A percentile compares a stretch with the other conserved stretches of the same genome.
phyloP scores from a whole-genome alignment of 2,329 filamentous ascomycete species.

The Penicillium fuscoglaucum region DNA sequence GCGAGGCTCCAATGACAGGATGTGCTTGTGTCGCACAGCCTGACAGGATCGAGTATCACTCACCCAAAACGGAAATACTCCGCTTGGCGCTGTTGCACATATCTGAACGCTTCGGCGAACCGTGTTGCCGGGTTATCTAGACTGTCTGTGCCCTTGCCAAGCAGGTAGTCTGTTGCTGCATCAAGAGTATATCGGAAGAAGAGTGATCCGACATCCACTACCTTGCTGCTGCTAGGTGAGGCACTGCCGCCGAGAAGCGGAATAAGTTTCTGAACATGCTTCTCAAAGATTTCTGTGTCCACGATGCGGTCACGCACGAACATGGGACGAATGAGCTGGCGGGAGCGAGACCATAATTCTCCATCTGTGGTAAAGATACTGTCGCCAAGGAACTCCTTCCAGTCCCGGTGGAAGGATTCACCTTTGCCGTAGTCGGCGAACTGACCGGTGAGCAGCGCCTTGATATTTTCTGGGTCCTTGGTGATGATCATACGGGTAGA shows the following conservation, averaged over 20 bases:
- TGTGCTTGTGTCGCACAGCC: background rate
- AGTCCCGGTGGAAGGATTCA: constrained; percentile 67
- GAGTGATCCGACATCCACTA: constrained; percentile 72
- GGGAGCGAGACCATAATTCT: constrained; percentile 72
- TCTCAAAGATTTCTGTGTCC: constrained; percentile 80
- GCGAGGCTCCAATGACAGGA: background rate
- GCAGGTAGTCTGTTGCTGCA: constrained; percentile 79
- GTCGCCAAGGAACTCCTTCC: constrained; percentile 79
- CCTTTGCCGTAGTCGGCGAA: constrained; percentile 88
- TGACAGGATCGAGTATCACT: constrained; percentile 17
- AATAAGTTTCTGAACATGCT: constrained; percentile 72
- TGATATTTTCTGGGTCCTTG: constrained; percentile 83
- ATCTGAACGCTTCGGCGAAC: constrained; percentile 80
- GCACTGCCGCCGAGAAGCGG: constrained; percentile 59
- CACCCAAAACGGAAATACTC: constrained; percentile 64
- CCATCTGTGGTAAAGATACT: constrained; percentile 83
- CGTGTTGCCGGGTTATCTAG: constrained; percentile 61
- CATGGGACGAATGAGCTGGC: constrained; percentile 83
- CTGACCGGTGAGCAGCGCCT: constrained; percentile 83
- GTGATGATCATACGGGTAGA: constrained; percentile 67
- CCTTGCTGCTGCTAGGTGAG: constrained; percentile 31
- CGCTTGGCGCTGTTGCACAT: constrained; percentile 73
- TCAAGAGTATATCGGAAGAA: constrained; percentile 84
- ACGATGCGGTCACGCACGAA: constrained; percentile 83
- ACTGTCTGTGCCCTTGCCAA: constrained; percentile 71